Percentiles rank a stretch among this genome's conserved stretches.
These are phyloP conservation scores for Candida pseudofarinosa DNA, from an alignment of 805 yeast genomes.

Conservation along the genomic window DNA sequence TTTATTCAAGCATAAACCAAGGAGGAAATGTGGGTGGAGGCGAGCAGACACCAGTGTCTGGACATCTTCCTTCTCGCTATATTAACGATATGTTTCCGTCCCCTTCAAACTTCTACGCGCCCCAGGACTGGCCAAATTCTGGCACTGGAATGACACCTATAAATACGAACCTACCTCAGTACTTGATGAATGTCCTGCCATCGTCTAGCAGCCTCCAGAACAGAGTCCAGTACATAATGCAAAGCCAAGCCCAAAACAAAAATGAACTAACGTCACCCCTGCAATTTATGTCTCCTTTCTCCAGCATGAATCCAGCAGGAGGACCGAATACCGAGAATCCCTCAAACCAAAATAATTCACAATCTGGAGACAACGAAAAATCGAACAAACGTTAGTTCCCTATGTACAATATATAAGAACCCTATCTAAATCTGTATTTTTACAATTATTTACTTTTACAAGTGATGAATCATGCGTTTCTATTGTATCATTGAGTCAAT, in stretches of 20 bases:
- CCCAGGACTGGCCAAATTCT: slow-evolving; percentile 40
- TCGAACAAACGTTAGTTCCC: background rate
- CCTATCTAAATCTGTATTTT: background rate
- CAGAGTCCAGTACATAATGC: slow-evolving; percentile 1
- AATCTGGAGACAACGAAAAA: background rate
- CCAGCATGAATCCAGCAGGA: background rate
- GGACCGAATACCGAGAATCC: background rate
- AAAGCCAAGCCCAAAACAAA: background rate
- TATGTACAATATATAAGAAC: background rate
- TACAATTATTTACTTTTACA: background rate
- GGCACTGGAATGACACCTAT: slow-evolving; percentile 37
- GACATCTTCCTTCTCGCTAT: slow-evolving; percentile 60
- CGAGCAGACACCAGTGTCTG: slow-evolving; percentile 70
- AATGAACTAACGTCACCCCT: slow-evolving; percentile 17
- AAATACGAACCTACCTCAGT: slow-evolving; percentile 30
- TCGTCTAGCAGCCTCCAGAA: slow-evolving; percentile 4
- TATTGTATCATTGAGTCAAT: no score
- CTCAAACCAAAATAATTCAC: background rate
- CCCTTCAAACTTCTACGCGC: slow-evolving; percentile 70
- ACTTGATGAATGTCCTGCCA: slow-evolving; percentile 33
- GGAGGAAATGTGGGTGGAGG: slow-evolving; percentile 17
- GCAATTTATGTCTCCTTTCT: slow-evolving; percentile 35
- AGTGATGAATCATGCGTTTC: no score
- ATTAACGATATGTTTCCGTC: slow-evolving; percentile 74
- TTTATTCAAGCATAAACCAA: slow-evolving; percentile 3